A percentile compares a stretch with the other conserved stretches of the same genome.
phyloP scores from a whole-genome alignment of 1,284 basidiomycete species.

The Ceratobasidium sp. region DNA sequence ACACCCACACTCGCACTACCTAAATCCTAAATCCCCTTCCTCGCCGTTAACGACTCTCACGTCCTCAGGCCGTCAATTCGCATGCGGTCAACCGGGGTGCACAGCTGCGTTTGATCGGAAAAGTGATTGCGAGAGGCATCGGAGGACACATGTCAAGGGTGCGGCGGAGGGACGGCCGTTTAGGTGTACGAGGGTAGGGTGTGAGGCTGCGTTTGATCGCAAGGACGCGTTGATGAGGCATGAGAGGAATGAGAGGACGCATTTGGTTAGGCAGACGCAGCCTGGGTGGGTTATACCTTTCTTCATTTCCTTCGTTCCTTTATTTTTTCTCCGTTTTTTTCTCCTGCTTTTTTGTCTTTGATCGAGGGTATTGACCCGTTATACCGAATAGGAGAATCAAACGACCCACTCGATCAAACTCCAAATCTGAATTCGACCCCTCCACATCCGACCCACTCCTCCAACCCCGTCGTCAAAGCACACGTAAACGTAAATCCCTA shows the following conservation, averaged over 20 bases:
- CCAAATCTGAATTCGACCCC: not conserved
- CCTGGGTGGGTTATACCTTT: not conserved
- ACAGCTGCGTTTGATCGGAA: slow-evolving; percentile 37
- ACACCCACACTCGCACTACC: not conserved
- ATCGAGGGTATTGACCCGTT: not conserved
- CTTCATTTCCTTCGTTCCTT: not conserved
- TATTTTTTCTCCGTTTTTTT: not conserved
- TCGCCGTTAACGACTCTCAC: not conserved
- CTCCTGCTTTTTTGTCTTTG: too few species aligned
- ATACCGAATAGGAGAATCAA: slow-evolving; percentile 5
- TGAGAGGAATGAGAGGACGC: slow-evolving; percentile 37
- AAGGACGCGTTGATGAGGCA: slow-evolving; percentile 44
- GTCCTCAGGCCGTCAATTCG: slow-evolving; percentile 22
- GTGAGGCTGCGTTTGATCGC: slow-evolving; percentile 41
- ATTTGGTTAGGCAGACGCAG: slow-evolving; percentile 40
- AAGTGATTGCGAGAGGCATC: slow-evolving; percentile 38
- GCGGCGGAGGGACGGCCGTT: slow-evolving; percentile 10
- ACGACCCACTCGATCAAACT: not conserved
- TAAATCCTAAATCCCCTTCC: not conserved
- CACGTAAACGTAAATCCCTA: slow-evolving; percentile 16
- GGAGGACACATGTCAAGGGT: slow-evolving; percentile 33
- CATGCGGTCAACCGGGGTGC: slow-evolving; percentile 32
- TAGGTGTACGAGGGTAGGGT: slow-evolving; percentile 23
- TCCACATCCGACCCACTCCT: not conserved
- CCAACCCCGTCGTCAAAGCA: slow-evolving; percentile 16